phyloP scores from a whole-genome alignment of 2,329 filamentous ascomycete species.

The Ophiostoma himal-ulmi region DNA sequence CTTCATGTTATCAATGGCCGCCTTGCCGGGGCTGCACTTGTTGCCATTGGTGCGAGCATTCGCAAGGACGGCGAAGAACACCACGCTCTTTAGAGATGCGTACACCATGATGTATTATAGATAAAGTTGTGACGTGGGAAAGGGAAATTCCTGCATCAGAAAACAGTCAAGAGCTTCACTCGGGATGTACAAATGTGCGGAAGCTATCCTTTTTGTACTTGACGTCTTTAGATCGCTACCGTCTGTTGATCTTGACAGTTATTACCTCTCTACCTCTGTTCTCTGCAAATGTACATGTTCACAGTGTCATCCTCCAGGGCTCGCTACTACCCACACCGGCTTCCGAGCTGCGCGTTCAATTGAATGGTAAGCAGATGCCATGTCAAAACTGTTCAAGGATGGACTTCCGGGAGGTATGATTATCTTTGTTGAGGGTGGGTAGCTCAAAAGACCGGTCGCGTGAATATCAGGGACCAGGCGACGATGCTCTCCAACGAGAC shows the following conservation, averaged over 20 bases:
- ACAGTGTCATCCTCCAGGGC: background rate
- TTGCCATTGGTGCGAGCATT: background rate
- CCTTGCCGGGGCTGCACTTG: background rate
- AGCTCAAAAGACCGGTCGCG: background rate
- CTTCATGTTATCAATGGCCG: slow-evolving; percentile 29
- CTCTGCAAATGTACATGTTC: background rate
- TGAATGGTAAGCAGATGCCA: background rate
- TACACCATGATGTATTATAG: background rate
- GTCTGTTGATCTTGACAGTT: background rate
- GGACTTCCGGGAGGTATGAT: slow-evolving; percentile 1
- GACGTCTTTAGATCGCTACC: background rate
- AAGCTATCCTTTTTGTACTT: background rate
- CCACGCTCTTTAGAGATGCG: slow-evolving; percentile 1
- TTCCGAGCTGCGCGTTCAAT: background rate
- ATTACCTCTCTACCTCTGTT: background rate
- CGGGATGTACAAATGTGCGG: background rate
- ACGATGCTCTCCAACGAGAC: background rate
- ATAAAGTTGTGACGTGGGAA: background rate
- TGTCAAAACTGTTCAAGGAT: background rate
- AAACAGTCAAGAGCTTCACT: background rate
- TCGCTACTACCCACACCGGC: background rate
- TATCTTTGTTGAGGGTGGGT: background rate
- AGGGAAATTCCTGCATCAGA: background rate
- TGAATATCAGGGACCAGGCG: background rate
- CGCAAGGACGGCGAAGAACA: background rate